Evolutionary conservation across 768 basidiomycete genomes (phyloP), one percentile per base, ranked within the genome.

Genomic region (Podaxis carcinomalis): DNA sequence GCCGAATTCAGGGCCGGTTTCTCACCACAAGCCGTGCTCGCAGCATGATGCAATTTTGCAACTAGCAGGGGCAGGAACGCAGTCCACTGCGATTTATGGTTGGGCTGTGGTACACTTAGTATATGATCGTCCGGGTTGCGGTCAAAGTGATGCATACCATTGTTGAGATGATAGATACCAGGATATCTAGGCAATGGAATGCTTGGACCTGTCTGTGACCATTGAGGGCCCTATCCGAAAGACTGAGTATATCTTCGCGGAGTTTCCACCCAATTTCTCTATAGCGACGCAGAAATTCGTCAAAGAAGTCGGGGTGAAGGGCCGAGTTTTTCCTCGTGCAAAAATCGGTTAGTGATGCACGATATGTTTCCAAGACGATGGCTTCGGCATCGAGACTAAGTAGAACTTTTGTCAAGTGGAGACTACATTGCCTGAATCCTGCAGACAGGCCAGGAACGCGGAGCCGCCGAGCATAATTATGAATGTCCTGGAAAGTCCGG

Each of bases 251-350:
- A 58, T 82, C 78, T 16, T 78, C 70, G 9, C 87, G 83, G 21
- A 94, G 71, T 37, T 65, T 70, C 90, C 93, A 94, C 19, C 83
- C 90, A 13, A 79, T 73, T 3, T 71, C 59, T 0, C 91, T 86
- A 72, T 83, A 83, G 40, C 90, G 85, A 19, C 81, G 80, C 62
- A 90, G 77, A 69, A 90, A 90, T 57, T 93, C 90, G 51, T 85
- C 79, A 77, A 98, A 89, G 77, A 95, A 95, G 50, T 71, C 73
- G 4, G 82, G 71, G 66, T 89, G 88, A 49, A 95, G 79, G 28
- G 82, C 77, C 2, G 93, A 95, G 47, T 85, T 83, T 76, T 96
- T 97, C 61, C 92, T 83, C 5, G 84, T 85, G 61, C 89, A 77
- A 67, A 92, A 95, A 70, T 96, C 92, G 16, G 75, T 68, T 13